Evolutionary conservation across 1,139 yeast species (phyloP).

Genomic region (Blastobotrys malaysiensis): DNA sequence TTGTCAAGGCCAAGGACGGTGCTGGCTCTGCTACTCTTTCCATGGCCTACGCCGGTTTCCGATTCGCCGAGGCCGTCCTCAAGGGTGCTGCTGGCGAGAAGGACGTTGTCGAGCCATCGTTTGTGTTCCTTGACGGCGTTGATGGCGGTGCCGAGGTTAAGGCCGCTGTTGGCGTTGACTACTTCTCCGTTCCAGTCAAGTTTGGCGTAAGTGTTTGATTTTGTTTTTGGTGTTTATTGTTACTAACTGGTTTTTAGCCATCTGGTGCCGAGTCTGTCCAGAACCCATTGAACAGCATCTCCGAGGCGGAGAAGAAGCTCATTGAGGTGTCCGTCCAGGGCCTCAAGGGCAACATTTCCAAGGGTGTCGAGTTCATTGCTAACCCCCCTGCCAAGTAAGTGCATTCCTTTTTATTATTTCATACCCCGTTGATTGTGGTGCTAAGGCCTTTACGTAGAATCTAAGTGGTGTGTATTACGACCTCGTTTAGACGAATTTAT

Average conservation of each 20-base stretch:
- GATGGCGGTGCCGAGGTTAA: slow-evolving; percentile 36
- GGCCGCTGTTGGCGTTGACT: slow-evolving; percentile 57
- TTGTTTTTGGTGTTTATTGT: slow-evolving; percentile 8
- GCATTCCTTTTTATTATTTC: background rate
- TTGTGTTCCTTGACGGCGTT: slow-evolving; percentile 41
- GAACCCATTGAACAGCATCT: slow-evolving; percentile 34
- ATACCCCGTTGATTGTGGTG: background rate
- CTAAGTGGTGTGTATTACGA: background rate
- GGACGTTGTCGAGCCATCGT: slow-evolving; percentile 70
- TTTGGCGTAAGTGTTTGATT: slow-evolving; percentile 43
- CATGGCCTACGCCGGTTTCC: slow-evolving; percentile 98
- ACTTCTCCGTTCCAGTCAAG: slow-evolving; percentile 84
- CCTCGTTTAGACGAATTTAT: background rate
- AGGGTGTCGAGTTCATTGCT: slow-evolving; percentile 56
- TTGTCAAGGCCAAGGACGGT: slow-evolving; percentile 96
- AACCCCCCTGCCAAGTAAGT: slow-evolving; percentile 17
- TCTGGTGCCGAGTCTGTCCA: slow-evolving; percentile 72
- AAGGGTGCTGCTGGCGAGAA: slow-evolving; percentile 54
- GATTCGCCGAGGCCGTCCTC: slow-evolving; percentile 84
- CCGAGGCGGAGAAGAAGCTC: slow-evolving; percentile 46
- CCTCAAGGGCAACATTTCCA: slow-evolving; percentile 57
- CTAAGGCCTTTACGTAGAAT: background rate
- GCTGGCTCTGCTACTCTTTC: slow-evolving; percentile 98
- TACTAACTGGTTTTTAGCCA: slow-evolving; percentile 32
- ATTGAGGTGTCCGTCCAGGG: slow-evolving; percentile 78